These are phyloP conservation scores for Scheffersomyces segobiensis DNA, from an alignment of 1,139 yeast species.

Conservation along the genomic window DNA sequence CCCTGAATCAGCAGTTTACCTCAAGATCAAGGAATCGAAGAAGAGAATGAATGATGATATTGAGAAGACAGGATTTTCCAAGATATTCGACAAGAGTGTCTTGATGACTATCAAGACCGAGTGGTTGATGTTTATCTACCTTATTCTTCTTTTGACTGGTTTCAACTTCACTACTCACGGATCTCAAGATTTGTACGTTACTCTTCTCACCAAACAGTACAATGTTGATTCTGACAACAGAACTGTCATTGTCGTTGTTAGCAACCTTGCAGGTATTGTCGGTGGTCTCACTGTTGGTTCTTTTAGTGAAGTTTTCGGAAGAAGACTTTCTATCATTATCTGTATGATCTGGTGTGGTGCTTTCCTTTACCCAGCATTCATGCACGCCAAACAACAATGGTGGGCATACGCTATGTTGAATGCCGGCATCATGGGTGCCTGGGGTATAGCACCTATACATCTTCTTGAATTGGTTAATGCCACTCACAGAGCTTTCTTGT, in stretches of 20 bases:
- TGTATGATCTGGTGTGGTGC: conserved; percentile 33
- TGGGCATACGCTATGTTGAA: conserved; percentile 20
- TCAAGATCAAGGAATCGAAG: conserved; percentile 14
- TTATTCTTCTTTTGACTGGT: conserved; percentile 48
- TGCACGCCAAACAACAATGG: conserved; percentile 9
- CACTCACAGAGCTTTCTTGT: conserved; percentile 34
- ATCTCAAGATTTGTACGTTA: conserved; percentile 55
- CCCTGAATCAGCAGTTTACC: conserved; percentile 64
- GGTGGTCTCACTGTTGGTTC: conserved; percentile 54
- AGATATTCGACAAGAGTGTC: conserved; percentile 12
- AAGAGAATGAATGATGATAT: conserved; percentile 4
- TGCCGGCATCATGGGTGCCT: conserved; percentile 37
- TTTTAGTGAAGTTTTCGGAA: conserved; percentile 44
- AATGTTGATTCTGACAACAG: conserved; percentile 30
- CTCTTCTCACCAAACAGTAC: conserved; percentile 44
- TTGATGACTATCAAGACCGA: conserved; percentile 30
- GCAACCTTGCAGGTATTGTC: conserved; percentile 50
- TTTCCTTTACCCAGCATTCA: conserved; percentile 35
- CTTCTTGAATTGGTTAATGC: conserved; percentile 39
- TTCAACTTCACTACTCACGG: conserved; percentile 57
- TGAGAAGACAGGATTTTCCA: conserved; percentile 1
- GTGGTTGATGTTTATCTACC: conserved; percentile 46
- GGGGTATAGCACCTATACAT: conserved; percentile 41
- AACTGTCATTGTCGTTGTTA: conserved; percentile 48
- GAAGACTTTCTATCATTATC: conserved; percentile 43